A percentile compares a stretch with the other conserved stretches of the same genome.
These are phyloP conservation scores for Pseudogymnoascus sp. DNA, from an alignment of 2,329 filamentous ascomycete species.

Conservation along the genomic window DNA sequence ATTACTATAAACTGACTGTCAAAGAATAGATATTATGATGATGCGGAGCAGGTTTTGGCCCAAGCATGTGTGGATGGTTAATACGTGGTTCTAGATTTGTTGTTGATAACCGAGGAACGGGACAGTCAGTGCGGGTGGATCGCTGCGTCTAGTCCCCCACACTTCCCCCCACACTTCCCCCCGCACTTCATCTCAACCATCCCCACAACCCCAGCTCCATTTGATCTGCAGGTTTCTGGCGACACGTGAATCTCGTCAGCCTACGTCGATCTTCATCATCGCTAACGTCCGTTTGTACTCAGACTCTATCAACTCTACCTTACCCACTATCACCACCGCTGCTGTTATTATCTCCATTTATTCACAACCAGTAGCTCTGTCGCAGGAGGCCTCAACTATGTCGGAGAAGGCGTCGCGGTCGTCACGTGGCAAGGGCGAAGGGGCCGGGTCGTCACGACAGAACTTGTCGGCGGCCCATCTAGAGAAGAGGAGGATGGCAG, in stretches of 20 bases:
- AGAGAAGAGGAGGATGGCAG: neutral
- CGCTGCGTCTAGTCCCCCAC: neutral
- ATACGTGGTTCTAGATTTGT: neutral
- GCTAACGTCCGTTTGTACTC: neutral
- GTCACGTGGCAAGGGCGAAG: slow-evolving; percentile 2
- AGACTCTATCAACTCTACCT: neutral
- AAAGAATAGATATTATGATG: neutral
- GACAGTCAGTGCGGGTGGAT: neutral
- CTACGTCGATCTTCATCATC: neutral
- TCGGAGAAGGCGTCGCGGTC: neutral
- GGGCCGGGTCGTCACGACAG: neutral
- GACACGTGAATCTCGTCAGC: neutral
- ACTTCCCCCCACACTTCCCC: neutral
- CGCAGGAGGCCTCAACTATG: neutral
- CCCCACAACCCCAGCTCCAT: neutral
- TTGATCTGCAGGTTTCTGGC: neutral
- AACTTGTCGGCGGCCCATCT: slow-evolving; percentile 1
- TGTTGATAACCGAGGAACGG: neutral
- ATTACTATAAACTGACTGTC: neutral
- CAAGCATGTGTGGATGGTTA: neutral
- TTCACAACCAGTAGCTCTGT: neutral
- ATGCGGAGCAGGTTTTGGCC: neutral
- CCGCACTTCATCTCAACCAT: neutral
- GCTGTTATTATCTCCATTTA: neutral
- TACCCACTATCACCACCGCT: neutral